Base-by-base conservation (phyloP, 2,329 filamentous ascomycete genomes). In the Talaromyces rugulosus region DNA sequence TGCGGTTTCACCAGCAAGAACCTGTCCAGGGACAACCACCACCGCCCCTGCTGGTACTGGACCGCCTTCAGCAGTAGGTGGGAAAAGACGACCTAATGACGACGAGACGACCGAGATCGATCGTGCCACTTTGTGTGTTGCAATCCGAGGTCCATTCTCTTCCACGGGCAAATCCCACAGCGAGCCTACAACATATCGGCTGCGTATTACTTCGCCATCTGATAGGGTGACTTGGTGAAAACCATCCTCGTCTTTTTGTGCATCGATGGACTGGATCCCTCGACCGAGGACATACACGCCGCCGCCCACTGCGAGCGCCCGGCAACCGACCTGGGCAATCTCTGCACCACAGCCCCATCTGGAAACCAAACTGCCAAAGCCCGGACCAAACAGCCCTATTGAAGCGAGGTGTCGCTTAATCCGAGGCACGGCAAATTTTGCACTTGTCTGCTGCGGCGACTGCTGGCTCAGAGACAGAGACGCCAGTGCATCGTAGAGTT, bases 271-370 rank as follows among this genome's bases (percentile, higher is more conserved):
- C 52, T 83, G 74, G 59, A 95, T 79, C 9, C 87, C 87, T 56
- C 88, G 89, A 51, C 87, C 89, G 16, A 98, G 85, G 74, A 96
- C 91, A 77, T 98, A 98, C 3, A 96, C 85, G 11, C 88, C 91
- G 55, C 95, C 95, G 40, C 94, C 94, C 6, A 99, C 95, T 23
- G 94, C 94, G 64, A 89, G 88, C 44, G 94, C 92, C 67, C 94
- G 89, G 73, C 95, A 98, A 4, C 88, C 91, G 28, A 96, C 92
- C 79, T 99, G 94, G 33, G 90, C 87, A 63, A 98, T 87, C 76
- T 99, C 94, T 34, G 92, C 89, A 54, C 90, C 82, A 31, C 94
- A 92, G 54, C 94, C 94, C 89, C 92, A 99, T 81, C 96, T 97
- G 27, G 93, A 89, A 67, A 96, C 86, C 12, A 99, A 87, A 54